Evolutionary conservation across 139 green algal genomes (phyloP), one percentile per base, ranked within the genome.

Genomic region (Chlamydomonas sp.): DNA sequence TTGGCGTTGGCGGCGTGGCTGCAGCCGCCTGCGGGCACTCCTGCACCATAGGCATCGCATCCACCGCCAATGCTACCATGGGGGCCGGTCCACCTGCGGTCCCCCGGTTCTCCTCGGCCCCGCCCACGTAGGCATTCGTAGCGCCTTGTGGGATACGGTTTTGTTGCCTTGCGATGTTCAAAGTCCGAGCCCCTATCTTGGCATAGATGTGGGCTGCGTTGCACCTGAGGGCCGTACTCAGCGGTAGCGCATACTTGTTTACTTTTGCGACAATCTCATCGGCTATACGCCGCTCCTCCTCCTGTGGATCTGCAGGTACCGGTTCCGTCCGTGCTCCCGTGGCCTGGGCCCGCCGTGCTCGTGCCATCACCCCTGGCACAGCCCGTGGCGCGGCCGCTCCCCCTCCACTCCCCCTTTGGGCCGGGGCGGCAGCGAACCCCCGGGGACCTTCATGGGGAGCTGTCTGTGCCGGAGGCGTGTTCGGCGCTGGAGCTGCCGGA

Each of bases 171-270:
- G 80, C 80, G 6, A 85, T 67, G 3, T 67, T 58, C 57, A 85
- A 16, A 5, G 77, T 6, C 15, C 6, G 16, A 57, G 66, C 66
- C 0, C 80, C 80, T 16, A 85, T 17, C 57, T 85, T 85, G 2
- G 58, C 77, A 49, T 85, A 85, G 49, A 84, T 76, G n/a, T 17
- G 31, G 31, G 64, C 64, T 0, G 79, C 64, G 49, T 84, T 84
- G 49, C 64, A 75, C 2, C 79, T 63, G 2, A 85, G 66, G 0
- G 80, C 18, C 3, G 10, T 67, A 0, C 80, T 17, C 57, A 85
- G 67, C 4, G 80, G 66, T 2, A 85, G 0, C 1, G 66, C 1
- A 57, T 68, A 85, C 66, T 85, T 85, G 60, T 85, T 85, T 1
- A 85, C 66, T 10, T 77, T 77, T 16, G 1, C 74, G 7, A 85